A percentile compares a stretch with the other conserved stretches of the same genome.
Conservation (phyloP, 179 eudicot genomes). For the Spergularia azorica region DNA sequence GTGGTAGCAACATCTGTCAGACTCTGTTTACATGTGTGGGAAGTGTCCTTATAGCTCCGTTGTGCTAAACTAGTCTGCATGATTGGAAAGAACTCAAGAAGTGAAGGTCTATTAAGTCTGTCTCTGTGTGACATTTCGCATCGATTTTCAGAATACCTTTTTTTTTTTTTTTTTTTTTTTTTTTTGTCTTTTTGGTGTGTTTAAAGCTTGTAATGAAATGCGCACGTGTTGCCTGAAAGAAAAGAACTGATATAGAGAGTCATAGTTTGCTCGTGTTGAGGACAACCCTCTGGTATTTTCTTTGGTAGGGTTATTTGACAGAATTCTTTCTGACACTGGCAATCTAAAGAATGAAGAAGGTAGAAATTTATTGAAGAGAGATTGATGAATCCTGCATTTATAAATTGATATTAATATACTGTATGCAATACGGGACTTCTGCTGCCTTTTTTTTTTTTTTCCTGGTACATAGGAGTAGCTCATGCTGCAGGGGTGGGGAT, state of each 20-base stretch:
- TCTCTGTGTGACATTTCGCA: neutral
- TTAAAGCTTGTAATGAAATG: neutral
- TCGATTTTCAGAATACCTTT: neutral
- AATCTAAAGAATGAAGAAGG: slow-evolving; percentile 12
- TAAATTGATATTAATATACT: neutral
- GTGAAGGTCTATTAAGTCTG: neutral
- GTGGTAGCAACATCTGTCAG: neutral
- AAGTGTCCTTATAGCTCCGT: neutral
- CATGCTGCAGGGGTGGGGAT: no score
- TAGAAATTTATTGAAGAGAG: neutral
- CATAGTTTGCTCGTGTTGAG: neutral
- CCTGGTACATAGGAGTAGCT: no score
- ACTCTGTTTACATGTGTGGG: slow-evolving; percentile 2
- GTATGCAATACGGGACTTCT: neutral
- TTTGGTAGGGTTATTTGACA: neutral
- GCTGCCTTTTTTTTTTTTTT: neutral
- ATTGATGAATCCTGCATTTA: neutral
- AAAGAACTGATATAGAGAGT: neutral
- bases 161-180: no score
- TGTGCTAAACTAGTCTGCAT: slow-evolving; percentile 2
- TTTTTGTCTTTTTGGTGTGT: neutral
- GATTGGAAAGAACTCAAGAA: neutral
- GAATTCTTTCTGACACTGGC: slow-evolving; percentile 1
- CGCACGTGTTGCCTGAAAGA: neutral
- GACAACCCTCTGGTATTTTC: neutral